A percentile compares a stretch with the other conserved stretches of the same genome.
phyloP scores from a whole-genome alignment of 305 asterid species.

The Andrographis paniculata region DNA sequence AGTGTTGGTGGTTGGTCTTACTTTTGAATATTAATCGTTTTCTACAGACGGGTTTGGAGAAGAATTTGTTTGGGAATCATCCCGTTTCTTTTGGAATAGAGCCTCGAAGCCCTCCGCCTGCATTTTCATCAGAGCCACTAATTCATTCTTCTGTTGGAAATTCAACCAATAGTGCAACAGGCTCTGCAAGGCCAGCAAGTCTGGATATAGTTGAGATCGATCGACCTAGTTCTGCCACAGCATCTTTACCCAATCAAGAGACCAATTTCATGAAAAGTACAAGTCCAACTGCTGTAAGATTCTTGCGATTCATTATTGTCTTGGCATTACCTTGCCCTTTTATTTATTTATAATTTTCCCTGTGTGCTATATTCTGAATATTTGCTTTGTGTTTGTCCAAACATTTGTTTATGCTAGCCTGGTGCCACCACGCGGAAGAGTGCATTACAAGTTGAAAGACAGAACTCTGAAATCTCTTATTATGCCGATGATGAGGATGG shows the following conservation, averaged over 20 bases:
- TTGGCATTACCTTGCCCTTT: neutral
- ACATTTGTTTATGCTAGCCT: conserved; percentile 39
- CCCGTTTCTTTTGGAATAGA: conserved; percentile 69
- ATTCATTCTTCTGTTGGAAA: conserved; percentile 32
- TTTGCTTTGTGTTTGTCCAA: conserved; percentile 18
- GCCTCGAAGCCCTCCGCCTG: conserved; percentile 77
- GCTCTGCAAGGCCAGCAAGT: conserved; percentile 41
- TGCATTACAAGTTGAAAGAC: conserved; percentile 64
- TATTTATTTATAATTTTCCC: neutral
- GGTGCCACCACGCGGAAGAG: conserved; percentile 80
- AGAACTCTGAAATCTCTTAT: conserved; percentile 71
- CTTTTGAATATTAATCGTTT: neutral
- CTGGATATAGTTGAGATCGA: conserved; percentile 62
- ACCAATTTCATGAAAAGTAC: conserved; percentile 46
- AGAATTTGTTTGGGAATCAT: conserved; percentile 88
- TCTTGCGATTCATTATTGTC: neutral
- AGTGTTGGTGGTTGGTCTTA: neutral
- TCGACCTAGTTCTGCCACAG: conserved; percentile 44
- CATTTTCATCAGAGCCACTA: conserved; percentile 78
- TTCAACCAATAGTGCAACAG: conserved; percentile 32
- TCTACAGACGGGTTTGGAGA: conserved; percentile 85
- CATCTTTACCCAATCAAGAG: conserved; percentile 60
- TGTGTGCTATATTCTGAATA: conserved; percentile 1
- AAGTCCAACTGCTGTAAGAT: conserved; percentile 72
- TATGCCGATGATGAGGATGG: conserved; percentile 93